Evolutionary conservation across 2,329 filamentous ascomycete species (phyloP).

Genomic region (Alternaria alternata): DNA sequence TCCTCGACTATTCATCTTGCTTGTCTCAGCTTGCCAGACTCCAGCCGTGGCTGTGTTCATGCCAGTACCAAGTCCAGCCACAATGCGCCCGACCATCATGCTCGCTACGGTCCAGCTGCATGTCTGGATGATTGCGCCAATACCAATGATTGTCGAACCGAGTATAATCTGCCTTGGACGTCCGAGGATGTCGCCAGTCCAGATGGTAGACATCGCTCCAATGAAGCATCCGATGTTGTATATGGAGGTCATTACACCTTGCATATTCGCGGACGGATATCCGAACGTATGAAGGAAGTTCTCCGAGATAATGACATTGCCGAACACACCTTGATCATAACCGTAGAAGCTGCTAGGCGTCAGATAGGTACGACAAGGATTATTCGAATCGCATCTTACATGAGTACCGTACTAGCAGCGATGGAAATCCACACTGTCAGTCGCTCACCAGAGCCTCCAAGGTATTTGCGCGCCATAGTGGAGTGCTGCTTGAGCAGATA

Average conservation of each 20-base stretch:
- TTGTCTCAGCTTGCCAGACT: constrained; percentile 58
- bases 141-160: constrained; percentile 56
- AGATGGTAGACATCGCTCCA: constrained; percentile 52
- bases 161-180: constrained; percentile 66
- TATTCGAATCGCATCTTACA: constrained; percentile 26
- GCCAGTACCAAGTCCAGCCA: constrained; percentile 57
- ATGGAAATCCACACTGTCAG: constrained; percentile 64
- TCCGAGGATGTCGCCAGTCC: constrained; percentile 66
- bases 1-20: constrained; percentile 56
- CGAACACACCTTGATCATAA: constrained; percentile 47
- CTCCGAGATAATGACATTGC: constrained; percentile 46
- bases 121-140: constrained; percentile 50
- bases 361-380: not conserved
- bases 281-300: constrained; percentile 42
- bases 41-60: constrained; percentile 62
- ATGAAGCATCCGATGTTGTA: constrained; percentile 57
- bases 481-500: not conserved
- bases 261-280: constrained; percentile 41
- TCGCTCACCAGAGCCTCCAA: constrained; percentile 60
- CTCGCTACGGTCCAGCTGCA: constrained; percentile 48
- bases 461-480: constrained; percentile 57
- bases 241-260: constrained; percentile 53
- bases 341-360: constrained; percentile 53
- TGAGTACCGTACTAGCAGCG: constrained; percentile 59
- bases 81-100: constrained; percentile 52